Conservation (phyloP, 768 basidiomycete species). For the Phylloporus sp. region DNA sequence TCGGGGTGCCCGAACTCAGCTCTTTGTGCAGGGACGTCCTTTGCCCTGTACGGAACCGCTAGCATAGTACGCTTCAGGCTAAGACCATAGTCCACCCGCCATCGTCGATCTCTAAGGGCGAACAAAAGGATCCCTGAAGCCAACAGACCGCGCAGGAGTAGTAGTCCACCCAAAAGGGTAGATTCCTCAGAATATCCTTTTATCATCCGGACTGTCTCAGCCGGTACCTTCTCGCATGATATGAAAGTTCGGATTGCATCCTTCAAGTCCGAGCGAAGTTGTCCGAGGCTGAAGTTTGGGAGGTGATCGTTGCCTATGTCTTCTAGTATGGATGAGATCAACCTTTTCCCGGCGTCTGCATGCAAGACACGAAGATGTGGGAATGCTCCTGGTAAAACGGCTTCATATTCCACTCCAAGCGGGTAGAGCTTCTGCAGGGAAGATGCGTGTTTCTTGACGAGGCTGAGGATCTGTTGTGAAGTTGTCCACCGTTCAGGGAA, state of each 20-base stretch:
- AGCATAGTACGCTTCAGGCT: slow-evolving; percentile 12
- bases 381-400: neutral
- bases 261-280: neutral
- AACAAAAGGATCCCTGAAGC: slow-evolving; percentile 18
- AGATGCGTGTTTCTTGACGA: slow-evolving; percentile 15
- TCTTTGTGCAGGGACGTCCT: slow-evolving; percentile 22
- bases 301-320: slow-evolving; percentile 9
- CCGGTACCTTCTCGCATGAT: neutral
- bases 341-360: neutral
- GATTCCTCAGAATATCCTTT: neutral
- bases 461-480: slow-evolving; percentile 36
- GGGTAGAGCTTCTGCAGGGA: slow-evolving; percentile 1
- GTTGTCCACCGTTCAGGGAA: slow-evolving; percentile 42
- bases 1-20: slow-evolving; percentile 30
- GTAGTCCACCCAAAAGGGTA: slow-evolving; percentile 8
- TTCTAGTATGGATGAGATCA: slow-evolving; percentile 3
- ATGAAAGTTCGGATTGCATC: slow-evolving; percentile 10
- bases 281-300: slow-evolving; percentile 4
- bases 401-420: slow-evolving; percentile 1
- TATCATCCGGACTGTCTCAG: neutral
- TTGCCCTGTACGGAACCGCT: slow-evolving; percentile 28
- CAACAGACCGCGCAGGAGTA: slow-evolving; percentile 24
- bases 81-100: slow-evolving; percentile 26
- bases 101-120: slow-evolving; percentile 21
- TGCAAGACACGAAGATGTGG: slow-evolving; percentile 11